Conservation (phyloP, 176 grass and related monocot species). For the Cocos nucifera region DNA sequence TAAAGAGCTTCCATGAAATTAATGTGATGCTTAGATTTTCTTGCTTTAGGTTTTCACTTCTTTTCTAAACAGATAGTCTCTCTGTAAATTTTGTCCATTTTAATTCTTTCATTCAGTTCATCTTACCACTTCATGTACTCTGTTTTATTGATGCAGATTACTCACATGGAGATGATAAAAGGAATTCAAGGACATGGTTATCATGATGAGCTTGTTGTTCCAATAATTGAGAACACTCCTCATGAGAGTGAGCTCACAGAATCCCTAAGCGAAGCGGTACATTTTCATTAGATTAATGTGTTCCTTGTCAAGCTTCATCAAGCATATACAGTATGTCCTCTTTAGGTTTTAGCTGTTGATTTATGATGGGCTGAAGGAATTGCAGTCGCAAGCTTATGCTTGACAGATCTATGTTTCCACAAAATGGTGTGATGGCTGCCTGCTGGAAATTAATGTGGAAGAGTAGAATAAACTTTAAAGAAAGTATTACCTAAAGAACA, state of each 20-base stretch:
- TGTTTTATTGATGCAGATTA: constrained; percentile 48
- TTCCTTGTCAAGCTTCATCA: constrained; percentile 11
- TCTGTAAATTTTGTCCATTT: neutral
- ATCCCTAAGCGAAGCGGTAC: constrained; percentile 78
- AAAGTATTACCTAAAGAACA: no score
- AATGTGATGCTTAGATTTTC: no score
- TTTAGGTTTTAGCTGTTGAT: no score
- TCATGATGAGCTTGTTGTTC: constrained; percentile 80
- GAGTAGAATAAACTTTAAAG: no score
- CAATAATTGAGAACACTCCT: constrained; percentile 92
- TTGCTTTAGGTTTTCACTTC: no score
- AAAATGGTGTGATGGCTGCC: no score
- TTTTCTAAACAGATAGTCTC: no score
- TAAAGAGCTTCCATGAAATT: no score
- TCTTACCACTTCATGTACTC: neutral
- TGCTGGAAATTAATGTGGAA: no score
- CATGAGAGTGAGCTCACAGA: constrained; percentile 85
- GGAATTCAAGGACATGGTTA: constrained; percentile 96
- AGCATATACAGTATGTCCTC: constrained; percentile 4
- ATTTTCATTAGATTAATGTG: neutral
- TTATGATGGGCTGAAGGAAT: no score
- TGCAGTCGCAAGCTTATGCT: no score
- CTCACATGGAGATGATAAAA: constrained; percentile 99
- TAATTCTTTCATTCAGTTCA: neutral
- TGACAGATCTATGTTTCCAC: no score